phyloP scores from a whole-genome alignment of 1,284 basidiomycete genomes.

The Waitea zeae region DNA sequence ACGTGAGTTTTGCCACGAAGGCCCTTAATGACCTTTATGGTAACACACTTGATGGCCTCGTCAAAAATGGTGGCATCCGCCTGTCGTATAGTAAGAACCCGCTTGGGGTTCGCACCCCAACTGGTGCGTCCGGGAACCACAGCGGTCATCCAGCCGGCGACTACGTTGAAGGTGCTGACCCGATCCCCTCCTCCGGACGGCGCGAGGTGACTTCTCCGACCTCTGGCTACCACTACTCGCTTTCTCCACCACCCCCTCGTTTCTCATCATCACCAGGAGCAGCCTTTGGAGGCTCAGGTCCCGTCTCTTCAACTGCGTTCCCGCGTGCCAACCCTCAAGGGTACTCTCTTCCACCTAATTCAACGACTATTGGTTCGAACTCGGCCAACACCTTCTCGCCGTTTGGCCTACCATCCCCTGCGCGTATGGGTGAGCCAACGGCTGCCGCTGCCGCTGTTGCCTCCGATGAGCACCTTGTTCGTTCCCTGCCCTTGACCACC shows the following conservation, averaged over 20 bases:
- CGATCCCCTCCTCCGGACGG: background rate
- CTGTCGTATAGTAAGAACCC: slow-evolving; percentile 95
- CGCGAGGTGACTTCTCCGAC: slow-evolving; percentile 13
- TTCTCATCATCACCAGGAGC: slow-evolving; percentile 26
- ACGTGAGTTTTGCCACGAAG: slow-evolving; percentile 69
- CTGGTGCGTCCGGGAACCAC: slow-evolving; percentile 30
- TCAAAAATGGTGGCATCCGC: slow-evolving; percentile 90
- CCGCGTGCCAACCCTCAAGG: slow-evolving; percentile 16
- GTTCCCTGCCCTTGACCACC: too few species aligned
- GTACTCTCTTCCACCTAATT: slow-evolving; percentile 17
- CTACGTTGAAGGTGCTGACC: too few species aligned
- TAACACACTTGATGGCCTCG: slow-evolving; percentile 75
- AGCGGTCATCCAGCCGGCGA: slow-evolving; percentile 15
- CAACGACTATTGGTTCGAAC: slow-evolving; percentile 17
- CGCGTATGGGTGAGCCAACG: too few species aligned
- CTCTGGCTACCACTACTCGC: slow-evolving; percentile 9
- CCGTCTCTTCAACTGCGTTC: slow-evolving; percentile 27
- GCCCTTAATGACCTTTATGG: slow-evolving; percentile 85
- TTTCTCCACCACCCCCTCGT: slow-evolving; percentile 10
- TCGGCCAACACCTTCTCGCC: slow-evolving; percentile 35
- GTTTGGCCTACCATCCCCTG: slow-evolving; percentile 33
- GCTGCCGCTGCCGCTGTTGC: too few species aligned
- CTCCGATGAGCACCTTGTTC: too few species aligned
- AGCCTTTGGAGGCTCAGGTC: slow-evolving; percentile 36
- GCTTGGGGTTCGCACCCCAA: slow-evolving; percentile 68